Conservation (phyloP, 768 basidiomycete genomes). For the Leccinum arenicola region DNA sequence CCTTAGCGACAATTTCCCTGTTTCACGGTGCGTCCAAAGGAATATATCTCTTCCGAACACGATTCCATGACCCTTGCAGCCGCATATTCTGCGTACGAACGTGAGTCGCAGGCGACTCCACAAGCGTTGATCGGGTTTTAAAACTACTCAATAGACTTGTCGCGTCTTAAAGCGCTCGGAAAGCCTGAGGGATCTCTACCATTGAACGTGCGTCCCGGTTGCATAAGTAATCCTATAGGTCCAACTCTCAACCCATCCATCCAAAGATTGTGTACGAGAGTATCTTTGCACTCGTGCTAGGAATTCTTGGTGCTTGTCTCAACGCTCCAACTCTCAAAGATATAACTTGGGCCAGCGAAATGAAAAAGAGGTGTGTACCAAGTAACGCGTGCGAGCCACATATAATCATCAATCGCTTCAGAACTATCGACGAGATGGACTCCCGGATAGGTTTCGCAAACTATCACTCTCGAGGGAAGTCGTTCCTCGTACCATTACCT, state of each 20-base stretch:
- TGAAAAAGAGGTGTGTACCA: slow-evolving; percentile 66
- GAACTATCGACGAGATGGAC: slow-evolving; percentile 76
- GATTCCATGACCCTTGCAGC: slow-evolving; percentile 40
- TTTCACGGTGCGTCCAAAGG: slow-evolving; percentile 48
- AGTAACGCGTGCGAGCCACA: not conserved
- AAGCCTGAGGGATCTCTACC: slow-evolving; percentile 67
- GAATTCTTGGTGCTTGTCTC: slow-evolving; percentile 70
- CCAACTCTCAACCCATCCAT: not conserved
- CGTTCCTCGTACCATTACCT: slow-evolving; percentile 25
- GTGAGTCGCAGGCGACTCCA: slow-evolving; percentile 38
- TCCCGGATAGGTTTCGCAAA: slow-evolving; percentile 61
- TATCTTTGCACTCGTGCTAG: slow-evolving; percentile 58
- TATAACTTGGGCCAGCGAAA: slow-evolving; percentile 88
- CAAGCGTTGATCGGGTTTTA: slow-evolving; percentile 20
- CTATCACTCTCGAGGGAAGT: slow-evolving; percentile 55
- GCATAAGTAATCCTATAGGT: not conserved
- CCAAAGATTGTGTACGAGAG: slow-evolving; percentile 67
- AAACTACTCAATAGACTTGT: slow-evolving; percentile 53
- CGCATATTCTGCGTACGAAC: slow-evolving; percentile 79
- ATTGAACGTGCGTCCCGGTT: slow-evolving; percentile 45
- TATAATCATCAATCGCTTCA: slow-evolving; percentile 25
- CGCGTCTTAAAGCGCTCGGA: slow-evolving; percentile 73
- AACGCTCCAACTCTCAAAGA: slow-evolving; percentile 69
- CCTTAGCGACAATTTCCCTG: slow-evolving; percentile 44
- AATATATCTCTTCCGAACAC: not conserved